Base-by-base conservation (phyloP, 441 rosid genomes). In the Populus hybrid region DNA sequence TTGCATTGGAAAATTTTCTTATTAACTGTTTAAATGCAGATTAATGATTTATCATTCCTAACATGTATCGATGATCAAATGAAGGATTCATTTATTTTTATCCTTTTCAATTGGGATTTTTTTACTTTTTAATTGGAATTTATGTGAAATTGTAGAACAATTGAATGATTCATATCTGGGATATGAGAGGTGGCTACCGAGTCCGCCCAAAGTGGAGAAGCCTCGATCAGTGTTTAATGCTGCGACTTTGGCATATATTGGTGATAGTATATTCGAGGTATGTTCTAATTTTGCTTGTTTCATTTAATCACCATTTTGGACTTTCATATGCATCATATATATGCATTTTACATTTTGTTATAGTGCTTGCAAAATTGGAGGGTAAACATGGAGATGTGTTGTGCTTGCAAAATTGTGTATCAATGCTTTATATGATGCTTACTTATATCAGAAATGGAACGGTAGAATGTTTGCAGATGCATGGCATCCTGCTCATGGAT, bases 251-350 rank as follows among this genome's bases (percentile, higher is more conserved):
- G 98, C 98, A 23, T 93, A 91, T 72, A 81, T 93, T 7, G 98
- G 97, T 67, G 98, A 95, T 82, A 86, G 96, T 59, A 87, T 95
- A 70, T 95, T 88, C 23, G 96, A 95, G 95, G 98, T 95, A 54
- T 34, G 81, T 80, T 75, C 18, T 78, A n/a, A 24, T 40, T 54
- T 72, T 68, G 59, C 26, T 42, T 74, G 65, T 50, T 72, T 26
- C 59, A 16, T 34, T 78, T 67, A 30, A 38, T 75, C 16, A 65
- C 67, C 67, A 10, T 59, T 10, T 50, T 32, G 14, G 8, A 8
- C 16, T 40, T 40, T 10, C 11, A 40, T 10, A 40, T 40, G 11
- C 14, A 10, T 40, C 14, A 40, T 28, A 28, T 28, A 40, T 40
- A 40, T 10, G 11, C 50, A 40, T 40, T 57, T 57, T 57, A 57